phyloP scores from a whole-genome alignment of 257 asterid species.

The Prunella vulgaris region DNA sequence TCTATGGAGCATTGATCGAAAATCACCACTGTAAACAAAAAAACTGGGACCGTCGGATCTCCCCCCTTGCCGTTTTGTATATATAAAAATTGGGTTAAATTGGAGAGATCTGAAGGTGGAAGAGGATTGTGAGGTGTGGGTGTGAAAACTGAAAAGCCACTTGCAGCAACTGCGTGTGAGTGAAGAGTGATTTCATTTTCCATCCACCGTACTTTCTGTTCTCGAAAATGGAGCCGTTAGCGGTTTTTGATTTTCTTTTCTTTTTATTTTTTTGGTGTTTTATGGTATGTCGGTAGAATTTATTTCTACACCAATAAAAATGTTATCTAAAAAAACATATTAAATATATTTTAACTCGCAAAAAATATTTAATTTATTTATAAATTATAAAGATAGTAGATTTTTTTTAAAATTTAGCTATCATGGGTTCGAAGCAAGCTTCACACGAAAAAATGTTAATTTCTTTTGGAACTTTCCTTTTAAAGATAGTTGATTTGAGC shows the following conservation, averaged over 20 bases:
- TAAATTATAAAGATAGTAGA: too few relatives aligned
- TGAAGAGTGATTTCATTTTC: background rate
- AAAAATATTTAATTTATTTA: too few relatives aligned
- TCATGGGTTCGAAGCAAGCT: too few relatives aligned
- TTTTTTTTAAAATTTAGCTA: too few relatives aligned
- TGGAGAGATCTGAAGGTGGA: background rate
- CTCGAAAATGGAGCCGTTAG: constrained; percentile 31
- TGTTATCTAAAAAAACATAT: too few relatives aligned
- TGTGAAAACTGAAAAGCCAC: background rate
- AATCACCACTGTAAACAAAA: constrained; percentile 12
- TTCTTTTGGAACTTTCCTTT: too few relatives aligned
- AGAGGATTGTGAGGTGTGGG: background rate
- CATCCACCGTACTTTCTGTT: background rate
- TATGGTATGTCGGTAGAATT: background rate
- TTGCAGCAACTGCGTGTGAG: background rate
- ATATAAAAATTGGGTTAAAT: background rate
- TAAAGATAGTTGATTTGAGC: too few relatives aligned
- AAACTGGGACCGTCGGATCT: background rate
- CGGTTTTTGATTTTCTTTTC: background rate
- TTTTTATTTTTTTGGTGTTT: background rate
- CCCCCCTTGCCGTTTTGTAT: background rate
- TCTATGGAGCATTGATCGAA: constrained; percentile 49
- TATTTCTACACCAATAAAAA: too few relatives aligned
- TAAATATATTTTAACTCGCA: too few relatives aligned
- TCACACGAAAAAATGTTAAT: too few relatives aligned